Evolutionary conservation across 768 basidiomycete genomes (phyloP).

Genomic region (Krasilnikovozyma curviuscula): DNA sequence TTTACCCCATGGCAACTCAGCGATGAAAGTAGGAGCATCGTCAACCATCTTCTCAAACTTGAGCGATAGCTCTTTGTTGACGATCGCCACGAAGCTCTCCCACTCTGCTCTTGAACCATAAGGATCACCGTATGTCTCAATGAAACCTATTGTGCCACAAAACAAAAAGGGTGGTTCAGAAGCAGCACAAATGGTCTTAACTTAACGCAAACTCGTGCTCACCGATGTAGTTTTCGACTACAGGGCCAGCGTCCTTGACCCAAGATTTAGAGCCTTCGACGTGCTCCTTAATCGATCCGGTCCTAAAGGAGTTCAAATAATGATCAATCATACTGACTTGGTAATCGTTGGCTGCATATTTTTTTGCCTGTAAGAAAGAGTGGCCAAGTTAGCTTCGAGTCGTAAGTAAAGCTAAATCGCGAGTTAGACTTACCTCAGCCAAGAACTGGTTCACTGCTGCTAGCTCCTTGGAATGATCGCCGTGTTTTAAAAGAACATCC

Average conservation of each 20-base stretch:
- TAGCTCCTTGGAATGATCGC: slow-evolving; percentile 55
- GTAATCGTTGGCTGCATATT: slow-evolving; percentile 51
- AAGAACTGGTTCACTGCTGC: slow-evolving; percentile 39
- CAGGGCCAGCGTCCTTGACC: slow-evolving; percentile 73
- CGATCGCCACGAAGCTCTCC: slow-evolving; percentile 38
- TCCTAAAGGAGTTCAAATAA: slow-evolving; percentile 61
- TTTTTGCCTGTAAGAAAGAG: slow-evolving; percentile 37
- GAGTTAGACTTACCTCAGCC: slow-evolving; percentile 33
- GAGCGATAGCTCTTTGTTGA: slow-evolving; percentile 55
- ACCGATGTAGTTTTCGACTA: slow-evolving; percentile 73
- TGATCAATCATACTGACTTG: slow-evolving; percentile 53
- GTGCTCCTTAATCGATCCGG: slow-evolving; percentile 61
- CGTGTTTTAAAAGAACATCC: slow-evolving; percentile 44
- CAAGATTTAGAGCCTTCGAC: slow-evolving; percentile 56
- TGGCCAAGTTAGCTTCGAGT: neutral
- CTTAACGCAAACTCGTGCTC: slow-evolving; percentile 28
- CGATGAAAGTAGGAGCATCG: slow-evolving; percentile 56
- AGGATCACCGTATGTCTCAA: slow-evolving; percentile 56
- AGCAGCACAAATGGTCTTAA: slow-evolving; percentile 29
- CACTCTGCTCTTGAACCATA: slow-evolving; percentile 82
- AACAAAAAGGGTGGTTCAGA: slow-evolving; percentile 11
- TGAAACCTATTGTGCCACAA: neutral
- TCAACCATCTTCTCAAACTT: slow-evolving; percentile 64
- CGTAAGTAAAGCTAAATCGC: neutral
- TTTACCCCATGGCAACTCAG: slow-evolving; percentile 60